Conservation (phyloP, 257 asterid species). For the Perilla frutescens region DNA sequence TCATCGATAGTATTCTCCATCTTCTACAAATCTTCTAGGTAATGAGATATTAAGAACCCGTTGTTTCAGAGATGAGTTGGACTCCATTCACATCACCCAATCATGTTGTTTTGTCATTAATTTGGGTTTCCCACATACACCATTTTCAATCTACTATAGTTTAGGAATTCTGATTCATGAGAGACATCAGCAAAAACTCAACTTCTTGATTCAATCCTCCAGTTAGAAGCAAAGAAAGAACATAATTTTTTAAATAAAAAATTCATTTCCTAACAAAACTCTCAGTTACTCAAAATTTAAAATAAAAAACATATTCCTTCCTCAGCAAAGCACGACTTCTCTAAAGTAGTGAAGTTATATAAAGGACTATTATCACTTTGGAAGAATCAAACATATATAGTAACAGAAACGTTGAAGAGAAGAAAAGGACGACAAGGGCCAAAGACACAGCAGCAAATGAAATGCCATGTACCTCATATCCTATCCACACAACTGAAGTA, state of each 20-base stretch:
- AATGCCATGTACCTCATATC: conserved; percentile 76
- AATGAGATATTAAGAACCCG: too few species aligned
- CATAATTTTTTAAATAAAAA: not conserved
- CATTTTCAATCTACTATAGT: conserved; percentile 5
- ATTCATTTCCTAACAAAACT: not conserved
- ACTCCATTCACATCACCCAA: not conserved
- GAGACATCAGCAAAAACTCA: conserved; percentile 7
- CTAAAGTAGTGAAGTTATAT: not conserved
- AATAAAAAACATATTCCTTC: not conserved
- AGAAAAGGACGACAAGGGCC: not conserved
- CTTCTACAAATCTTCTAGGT: too few species aligned
- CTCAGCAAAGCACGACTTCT: not conserved
- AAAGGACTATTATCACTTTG: not conserved
- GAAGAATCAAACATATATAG: not conserved
- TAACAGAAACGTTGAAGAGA: conserved; percentile 15
- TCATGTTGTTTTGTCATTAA: not conserved
- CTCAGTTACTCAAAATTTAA: not conserved
- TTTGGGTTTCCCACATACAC: not conserved
- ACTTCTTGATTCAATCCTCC: not conserved
- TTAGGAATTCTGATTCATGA: not conserved
- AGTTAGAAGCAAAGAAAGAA: not conserved
- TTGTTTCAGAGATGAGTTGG: conserved; percentile 27
- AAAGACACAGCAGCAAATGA: conserved; percentile 16
- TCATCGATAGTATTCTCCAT: not conserved
- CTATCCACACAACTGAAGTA: conserved; percentile 91